Evolutionary conservation across 140 eudicot genomes (phyloP).

Genomic region (Anethum foeniculum): DNA sequence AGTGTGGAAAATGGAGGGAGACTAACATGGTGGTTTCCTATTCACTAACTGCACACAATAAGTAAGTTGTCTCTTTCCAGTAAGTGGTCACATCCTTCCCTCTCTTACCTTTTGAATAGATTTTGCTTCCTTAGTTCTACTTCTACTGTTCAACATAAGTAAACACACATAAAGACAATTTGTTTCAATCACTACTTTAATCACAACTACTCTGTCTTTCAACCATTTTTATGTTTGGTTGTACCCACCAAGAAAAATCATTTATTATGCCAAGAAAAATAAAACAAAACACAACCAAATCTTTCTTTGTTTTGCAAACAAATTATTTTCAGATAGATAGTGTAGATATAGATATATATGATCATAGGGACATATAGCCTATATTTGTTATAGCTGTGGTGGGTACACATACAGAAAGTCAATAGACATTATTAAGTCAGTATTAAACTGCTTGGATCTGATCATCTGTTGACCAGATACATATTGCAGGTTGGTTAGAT

Average conservation of each 20-base stretch:
- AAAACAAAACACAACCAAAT: constrained; percentile 3
- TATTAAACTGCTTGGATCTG: constrained; percentile 41
- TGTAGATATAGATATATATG: background rate
- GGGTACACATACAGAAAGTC: constrained; percentile 29
- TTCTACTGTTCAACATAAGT: background rate
- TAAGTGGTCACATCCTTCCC: constrained; percentile 16
- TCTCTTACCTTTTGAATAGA: constrained; percentile 2
- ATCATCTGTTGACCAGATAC: constrained; percentile 12
- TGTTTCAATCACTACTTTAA: background rate
- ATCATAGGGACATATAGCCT: background rate
- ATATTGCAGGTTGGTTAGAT: constrained; percentile 36
- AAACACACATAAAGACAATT: background rate
- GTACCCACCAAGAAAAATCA: constrained; percentile 7
- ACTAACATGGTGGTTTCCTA: constrained; percentile 16
- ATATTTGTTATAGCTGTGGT: constrained; percentile 11
- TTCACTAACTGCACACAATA: constrained; percentile 12
- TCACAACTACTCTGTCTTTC: constrained; percentile 2
- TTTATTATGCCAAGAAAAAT: background rate
- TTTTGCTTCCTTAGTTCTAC: constrained; percentile 4
- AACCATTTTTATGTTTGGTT: constrained; percentile 3
- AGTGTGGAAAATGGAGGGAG: background rate
- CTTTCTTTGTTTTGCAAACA: background rate
- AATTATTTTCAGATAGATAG: background rate
- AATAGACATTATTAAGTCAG: constrained; percentile 17
- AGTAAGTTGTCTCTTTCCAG: constrained; percentile 9